Conservation (phyloP, 768 basidiomycete genomes). For the Sarcodon sp. region DNA sequence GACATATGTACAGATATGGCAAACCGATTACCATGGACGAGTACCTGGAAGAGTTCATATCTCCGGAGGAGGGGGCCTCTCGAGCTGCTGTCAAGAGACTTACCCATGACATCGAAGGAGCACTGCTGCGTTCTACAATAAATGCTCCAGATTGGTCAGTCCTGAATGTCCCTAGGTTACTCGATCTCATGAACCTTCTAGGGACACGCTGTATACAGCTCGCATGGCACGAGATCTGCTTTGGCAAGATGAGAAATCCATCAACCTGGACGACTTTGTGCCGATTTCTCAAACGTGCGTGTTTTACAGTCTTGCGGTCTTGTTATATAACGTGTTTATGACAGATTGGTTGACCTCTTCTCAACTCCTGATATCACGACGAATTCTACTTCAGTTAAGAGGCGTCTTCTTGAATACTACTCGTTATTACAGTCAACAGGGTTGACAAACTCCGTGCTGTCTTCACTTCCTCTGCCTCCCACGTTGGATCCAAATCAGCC, state of each 20-base stretch:
- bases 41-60: slow-evolving; percentile 70
- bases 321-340: slow-evolving; percentile 2
- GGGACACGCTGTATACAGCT: slow-evolving; percentile 84
- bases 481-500: slow-evolving; percentile 73
- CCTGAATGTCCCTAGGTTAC: neutral
- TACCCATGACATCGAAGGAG: slow-evolving; percentile 59
- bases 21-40: slow-evolving; percentile 63
- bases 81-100: slow-evolving; percentile 80
- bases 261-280: slow-evolving; percentile 75
- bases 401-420: slow-evolving; percentile 75
- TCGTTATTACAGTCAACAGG: slow-evolving; percentile 72
- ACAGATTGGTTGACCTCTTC: slow-evolving; percentile 82
- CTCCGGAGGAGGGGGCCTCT: slow-evolving; percentile 48
- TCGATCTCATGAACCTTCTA: slow-evolving; percentile 16
- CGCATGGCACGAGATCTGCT: slow-evolving; percentile 88
- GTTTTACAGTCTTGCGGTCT: slow-evolving; percentile 1
- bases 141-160: slow-evolving; percentile 92
- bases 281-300: slow-evolving; percentile 83
- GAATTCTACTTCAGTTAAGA: slow-evolving; percentile 48
- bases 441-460: slow-evolving; percentile 77
- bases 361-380: slow-evolving; percentile 49
- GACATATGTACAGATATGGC: slow-evolving; percentile 49
- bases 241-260: slow-evolving; percentile 73
- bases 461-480: slow-evolving; percentile 72
- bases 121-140: slow-evolving; percentile 65